Evolutionary conservation across 2,329 filamentous ascomycete species (phyloP).

Genomic region (Neopestalotiopsis rosae): DNA sequence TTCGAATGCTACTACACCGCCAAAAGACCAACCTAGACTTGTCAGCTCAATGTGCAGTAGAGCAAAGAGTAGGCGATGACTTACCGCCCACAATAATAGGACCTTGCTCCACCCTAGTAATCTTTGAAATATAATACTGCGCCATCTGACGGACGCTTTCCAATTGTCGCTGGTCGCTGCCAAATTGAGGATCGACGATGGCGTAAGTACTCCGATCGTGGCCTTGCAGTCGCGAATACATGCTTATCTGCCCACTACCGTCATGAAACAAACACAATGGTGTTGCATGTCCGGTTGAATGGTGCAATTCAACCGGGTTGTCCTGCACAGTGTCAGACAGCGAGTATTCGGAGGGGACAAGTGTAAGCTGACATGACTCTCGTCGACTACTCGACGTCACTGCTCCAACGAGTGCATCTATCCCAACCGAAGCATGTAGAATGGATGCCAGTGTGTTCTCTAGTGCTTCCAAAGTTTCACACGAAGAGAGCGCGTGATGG

Average conservation of each 20-base stretch:
- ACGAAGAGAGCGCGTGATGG: conserved; percentile 16
- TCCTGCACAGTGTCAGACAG: conserved; percentile 11
- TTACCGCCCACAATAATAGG: conserved; percentile 17
- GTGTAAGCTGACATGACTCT: conserved; percentile 10
- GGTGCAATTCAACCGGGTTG: conserved; percentile 5
- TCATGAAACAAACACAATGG: conserved; percentile 20
- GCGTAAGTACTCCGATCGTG: conserved; percentile 18
- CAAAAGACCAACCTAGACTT: conserved; percentile 61
- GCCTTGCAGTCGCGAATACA: conserved; percentile 17
- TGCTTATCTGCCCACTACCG: conserved; percentile 19
- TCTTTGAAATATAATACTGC: conserved; percentile 18
- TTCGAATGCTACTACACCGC: conserved; percentile 61
- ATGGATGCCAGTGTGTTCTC: conserved; percentile 12
- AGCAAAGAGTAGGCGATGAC: background rate
- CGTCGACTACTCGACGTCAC: background rate
- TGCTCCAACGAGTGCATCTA: background rate
- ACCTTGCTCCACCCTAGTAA: background rate
- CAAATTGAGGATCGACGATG: conserved; percentile 19
- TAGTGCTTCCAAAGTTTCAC: conserved; percentile 14
- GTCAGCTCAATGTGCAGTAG: background rate
- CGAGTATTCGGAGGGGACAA: conserved; percentile 5
- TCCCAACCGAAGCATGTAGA: conserved; percentile 11
- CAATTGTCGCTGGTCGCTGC: conserved; percentile 12
- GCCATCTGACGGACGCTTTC: conserved; percentile 22
- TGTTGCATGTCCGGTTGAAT: background rate